Conservation (phyloP, 2,329 filamentous ascomycete genomes). For the Immersiporthe knoxdaviesiana region DNA sequence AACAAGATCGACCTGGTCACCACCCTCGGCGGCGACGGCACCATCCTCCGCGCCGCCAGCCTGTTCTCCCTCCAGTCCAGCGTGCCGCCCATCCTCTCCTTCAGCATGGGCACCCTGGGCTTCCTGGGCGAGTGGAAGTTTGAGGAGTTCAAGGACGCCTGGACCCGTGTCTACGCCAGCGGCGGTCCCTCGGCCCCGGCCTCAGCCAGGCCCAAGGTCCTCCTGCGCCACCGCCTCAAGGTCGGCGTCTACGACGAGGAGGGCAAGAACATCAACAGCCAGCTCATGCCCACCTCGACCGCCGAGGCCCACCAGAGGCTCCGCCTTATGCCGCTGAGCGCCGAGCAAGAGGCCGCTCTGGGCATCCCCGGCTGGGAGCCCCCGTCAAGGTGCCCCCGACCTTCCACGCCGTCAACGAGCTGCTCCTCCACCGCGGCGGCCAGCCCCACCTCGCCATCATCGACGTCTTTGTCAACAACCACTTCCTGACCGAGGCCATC, state of each 20-base stretch:
- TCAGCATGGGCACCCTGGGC: conserved; percentile 95
- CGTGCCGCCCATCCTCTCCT: conserved; percentile 89
- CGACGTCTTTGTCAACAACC: conserved; percentile 85
- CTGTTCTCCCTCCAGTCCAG: conserved; percentile 80
- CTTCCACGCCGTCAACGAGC: conserved; percentile 85
- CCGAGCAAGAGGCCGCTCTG: conserved; percentile 29
- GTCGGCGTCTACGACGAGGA: conserved; percentile 79
- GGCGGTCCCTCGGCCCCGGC: conserved; percentile 46
- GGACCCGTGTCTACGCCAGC: conserved; percentile 89
- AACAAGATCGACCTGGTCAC: conserved; percentile 85
- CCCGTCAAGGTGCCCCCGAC: conserved; percentile 40
- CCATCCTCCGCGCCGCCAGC: conserved; percentile 82
- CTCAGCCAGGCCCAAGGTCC: conserved; percentile 70
- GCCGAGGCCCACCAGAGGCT: conserved; percentile 46
- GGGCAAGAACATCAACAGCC: conserved; percentile 62
- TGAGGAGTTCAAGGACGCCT: conserved; percentile 86
- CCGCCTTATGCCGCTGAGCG: conserved; percentile 34
- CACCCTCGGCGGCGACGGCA: conserved; percentile 92
- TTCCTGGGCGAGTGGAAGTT: conserved; percentile 98
- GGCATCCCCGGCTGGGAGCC: conserved; percentile 24
- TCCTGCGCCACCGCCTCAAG: conserved; percentile 84
- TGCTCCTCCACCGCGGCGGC: conserved; percentile 88
- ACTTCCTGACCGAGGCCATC: conserved; percentile 90
- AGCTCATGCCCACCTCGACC: conserved; percentile 52
- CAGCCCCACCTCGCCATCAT: conserved; percentile 91